Conservation (phyloP, 164 flowering plant genomes). For the Aristolochia californica region DNA sequence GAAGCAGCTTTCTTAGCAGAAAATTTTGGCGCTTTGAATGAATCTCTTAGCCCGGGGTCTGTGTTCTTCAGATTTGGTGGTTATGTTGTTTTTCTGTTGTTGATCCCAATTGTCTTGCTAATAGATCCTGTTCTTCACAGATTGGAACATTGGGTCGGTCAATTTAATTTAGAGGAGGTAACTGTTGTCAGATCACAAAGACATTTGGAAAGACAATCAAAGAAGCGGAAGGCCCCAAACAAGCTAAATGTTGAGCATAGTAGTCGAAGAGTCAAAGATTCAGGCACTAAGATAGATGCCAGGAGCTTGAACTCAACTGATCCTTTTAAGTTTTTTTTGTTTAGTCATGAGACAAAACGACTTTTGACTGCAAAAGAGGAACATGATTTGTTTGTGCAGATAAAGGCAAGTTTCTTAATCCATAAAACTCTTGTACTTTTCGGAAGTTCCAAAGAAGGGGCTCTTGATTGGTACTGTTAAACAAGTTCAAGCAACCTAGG, state of each 20-base stretch:
- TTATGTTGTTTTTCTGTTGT: too few species aligned
- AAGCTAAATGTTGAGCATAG: constrained; percentile 16
- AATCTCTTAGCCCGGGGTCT: constrained; percentile 26
- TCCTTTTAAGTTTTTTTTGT: constrained; percentile 55
- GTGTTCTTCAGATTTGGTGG: background rate
- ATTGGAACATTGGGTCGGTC: constrained; percentile 2
- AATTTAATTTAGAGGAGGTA: constrained; percentile 13
- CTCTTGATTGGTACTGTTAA: too few species aligned
- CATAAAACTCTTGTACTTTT: too few species aligned
- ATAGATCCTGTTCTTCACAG: too few species aligned
- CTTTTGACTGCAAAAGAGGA: constrained; percentile 71
- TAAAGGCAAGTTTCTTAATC: constrained; percentile 39
- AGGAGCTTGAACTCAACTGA: constrained; percentile 42
- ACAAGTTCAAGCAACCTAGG: too few species aligned
- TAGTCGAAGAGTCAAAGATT: constrained; percentile 14
- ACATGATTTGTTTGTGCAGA: constrained; percentile 35
- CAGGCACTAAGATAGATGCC: constrained; percentile 20
- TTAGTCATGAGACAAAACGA: constrained; percentile 52
- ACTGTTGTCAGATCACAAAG: constrained; percentile 58
- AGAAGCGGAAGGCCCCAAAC: constrained; percentile 36
- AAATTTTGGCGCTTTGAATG: constrained; percentile 20
- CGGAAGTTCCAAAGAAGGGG: too few species aligned
- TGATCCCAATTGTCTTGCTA: too few species aligned
- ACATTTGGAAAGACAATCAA: constrained; percentile 48
- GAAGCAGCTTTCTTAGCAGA: constrained; percentile 47